Conservation (phyloP, 805 yeast species). For the Myxozyma vanderwaltii region DNA sequence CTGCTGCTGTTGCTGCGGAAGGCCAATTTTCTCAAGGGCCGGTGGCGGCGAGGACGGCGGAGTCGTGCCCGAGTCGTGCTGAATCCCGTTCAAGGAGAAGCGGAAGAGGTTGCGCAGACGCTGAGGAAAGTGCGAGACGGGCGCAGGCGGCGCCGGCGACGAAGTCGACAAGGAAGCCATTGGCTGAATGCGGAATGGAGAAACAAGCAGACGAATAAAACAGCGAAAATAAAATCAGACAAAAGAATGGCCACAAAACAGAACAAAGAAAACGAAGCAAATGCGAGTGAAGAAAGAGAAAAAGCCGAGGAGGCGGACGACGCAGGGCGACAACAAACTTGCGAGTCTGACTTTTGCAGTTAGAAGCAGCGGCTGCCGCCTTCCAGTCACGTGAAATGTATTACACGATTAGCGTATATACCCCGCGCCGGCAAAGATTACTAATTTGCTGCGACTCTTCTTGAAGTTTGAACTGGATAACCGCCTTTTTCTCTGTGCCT, state of each 20-base stretch:
- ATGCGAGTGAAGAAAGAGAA: not conserved
- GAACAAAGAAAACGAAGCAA: not conserved
- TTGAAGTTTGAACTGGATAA: too few species aligned
- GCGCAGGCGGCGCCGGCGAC: constrained; percentile 15
- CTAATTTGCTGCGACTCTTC: too few species aligned
- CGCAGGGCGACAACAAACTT: not conserved
- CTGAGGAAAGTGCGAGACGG: constrained; percentile 38
- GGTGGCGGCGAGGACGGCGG: constrained; percentile 12
- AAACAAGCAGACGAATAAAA: too few species aligned
- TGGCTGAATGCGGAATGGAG: too few species aligned
- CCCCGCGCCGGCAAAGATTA: too few species aligned
- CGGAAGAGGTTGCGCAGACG: constrained; percentile 41
- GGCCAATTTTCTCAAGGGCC: constrained; percentile 5
- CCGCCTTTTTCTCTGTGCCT: too few species aligned
- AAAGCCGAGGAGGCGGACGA: not conserved
- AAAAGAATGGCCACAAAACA: not conserved
- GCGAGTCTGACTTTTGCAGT: too few species aligned
- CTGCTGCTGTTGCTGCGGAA: not conserved
- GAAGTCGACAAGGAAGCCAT: constrained; percentile 13
- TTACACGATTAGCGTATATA: too few species aligned
- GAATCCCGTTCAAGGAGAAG: constrained; percentile 32
- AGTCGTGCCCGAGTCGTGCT: constrained; percentile 8
- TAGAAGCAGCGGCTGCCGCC: too few species aligned
- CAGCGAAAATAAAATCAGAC: not conserved
- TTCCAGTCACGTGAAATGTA: constrained; percentile 1